phyloP scores from a whole-genome alignment of 1,284 basidiomycete species.

The Cryptococcus neoformans region DNA sequence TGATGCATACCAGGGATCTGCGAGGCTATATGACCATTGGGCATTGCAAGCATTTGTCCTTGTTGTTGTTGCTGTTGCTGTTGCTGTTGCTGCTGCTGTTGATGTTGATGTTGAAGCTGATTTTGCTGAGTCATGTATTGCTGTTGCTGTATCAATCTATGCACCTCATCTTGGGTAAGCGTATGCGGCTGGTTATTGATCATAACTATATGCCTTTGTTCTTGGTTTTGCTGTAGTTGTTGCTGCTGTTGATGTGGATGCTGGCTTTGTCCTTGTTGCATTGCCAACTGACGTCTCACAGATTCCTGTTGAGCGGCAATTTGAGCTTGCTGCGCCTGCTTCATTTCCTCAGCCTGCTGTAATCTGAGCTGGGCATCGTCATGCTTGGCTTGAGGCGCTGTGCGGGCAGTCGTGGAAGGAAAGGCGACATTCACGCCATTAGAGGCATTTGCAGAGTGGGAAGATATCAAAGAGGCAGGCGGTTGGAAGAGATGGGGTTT shows the following conservation, averaged over 20 bases:
- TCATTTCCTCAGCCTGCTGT: conserved; percentile 17
- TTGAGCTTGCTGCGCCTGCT: conserved; percentile 13
- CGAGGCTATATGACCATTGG: background rate
- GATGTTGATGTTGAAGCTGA: conserved; percentile 8
- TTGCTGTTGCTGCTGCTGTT: conserved; percentile 5
- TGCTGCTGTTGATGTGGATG: background rate
- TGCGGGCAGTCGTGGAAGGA: conserved; percentile 16
- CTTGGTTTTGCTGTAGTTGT: background rate
- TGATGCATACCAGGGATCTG: too few species aligned
- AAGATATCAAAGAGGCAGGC: background rate
- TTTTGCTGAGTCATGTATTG: conserved; percentile 4
- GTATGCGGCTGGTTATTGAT: background rate
- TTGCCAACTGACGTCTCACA: background rate
- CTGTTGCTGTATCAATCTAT: conserved; percentile 9
- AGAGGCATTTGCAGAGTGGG: conserved; percentile 14
- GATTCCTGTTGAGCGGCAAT: conserved; percentile 16
- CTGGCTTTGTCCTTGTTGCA: background rate
- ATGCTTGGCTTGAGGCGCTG: conserved; percentile 9
- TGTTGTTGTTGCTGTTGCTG: conserved; percentile 5
- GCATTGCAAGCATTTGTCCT: background rate
- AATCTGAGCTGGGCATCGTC: conserved; percentile 3
- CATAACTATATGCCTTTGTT: background rate
- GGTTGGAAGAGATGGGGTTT: conserved; percentile 1
- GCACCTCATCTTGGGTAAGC: conserved; percentile 8
- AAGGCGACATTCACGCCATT: conserved; percentile 15